phyloP scores from a whole-genome alignment of 345 rosid genomes.

The Stellera chamaejasme region DNA sequence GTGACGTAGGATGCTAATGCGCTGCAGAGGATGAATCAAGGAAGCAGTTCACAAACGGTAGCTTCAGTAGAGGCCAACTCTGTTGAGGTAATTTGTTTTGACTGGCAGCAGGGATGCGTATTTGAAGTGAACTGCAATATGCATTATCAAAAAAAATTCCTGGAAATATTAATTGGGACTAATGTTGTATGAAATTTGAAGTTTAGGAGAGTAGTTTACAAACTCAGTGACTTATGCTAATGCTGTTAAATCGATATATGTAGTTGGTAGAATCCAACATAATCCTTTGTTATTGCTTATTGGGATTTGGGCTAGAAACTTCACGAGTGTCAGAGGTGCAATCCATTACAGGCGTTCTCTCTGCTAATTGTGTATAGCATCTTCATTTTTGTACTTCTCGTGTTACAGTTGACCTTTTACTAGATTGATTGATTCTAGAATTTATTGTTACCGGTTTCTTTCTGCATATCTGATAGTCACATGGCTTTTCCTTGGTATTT shows the following conservation, averaged over 20 bases:
- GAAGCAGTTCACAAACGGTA: slow-evolving; percentile 47
- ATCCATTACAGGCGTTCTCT: no score
- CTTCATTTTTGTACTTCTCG: neutral
- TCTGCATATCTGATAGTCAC: slow-evolving; percentile 2
- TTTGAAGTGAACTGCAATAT: neutral
- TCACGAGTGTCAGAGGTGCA: no score
- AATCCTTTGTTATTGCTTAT: no score
- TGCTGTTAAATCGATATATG: no score
- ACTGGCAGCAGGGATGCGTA: neutral
- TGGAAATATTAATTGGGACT: slow-evolving; percentile 1
- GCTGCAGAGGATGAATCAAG: slow-evolving; percentile 70
- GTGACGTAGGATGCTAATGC: slow-evolving; percentile 25
- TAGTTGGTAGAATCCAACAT: no score
- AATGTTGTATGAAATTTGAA: neutral
- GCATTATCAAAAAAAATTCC: neutral
- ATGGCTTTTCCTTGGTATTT: neutral
- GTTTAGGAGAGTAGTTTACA: neutral
- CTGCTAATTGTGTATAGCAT: no score
- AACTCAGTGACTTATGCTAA: neutral
- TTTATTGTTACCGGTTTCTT: neutral
- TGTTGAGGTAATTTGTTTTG: slow-evolving; percentile 45
- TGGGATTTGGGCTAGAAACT: no score
- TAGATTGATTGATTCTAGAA: neutral
- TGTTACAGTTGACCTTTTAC: neutral
- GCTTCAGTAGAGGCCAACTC: slow-evolving; percentile 55